A percentile compares a stretch with the other conserved stretches of the same genome.
Conservation (phyloP, 73 alveolate genomes). For the Loxodes magnus region DNA sequence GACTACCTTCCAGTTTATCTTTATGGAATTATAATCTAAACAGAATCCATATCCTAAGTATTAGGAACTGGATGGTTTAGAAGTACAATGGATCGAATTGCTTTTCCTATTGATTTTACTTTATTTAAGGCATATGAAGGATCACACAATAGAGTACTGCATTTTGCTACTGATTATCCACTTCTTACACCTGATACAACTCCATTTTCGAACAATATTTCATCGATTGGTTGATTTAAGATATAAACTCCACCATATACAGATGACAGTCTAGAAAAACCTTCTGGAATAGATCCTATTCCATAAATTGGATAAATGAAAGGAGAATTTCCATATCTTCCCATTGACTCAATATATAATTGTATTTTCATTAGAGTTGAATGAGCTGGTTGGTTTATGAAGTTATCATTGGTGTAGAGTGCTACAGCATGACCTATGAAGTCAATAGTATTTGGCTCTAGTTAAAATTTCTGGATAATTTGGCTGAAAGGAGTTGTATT, state of each 20-base stretch:
- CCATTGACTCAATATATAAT: conserved; percentile 78
- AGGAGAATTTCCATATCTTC: conserved; percentile 90
- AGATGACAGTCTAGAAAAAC: conserved; percentile 92
- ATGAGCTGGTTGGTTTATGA: conserved; percentile 62
- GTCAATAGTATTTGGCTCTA: conserved; percentile 94
- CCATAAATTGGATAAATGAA: conserved; percentile 98
- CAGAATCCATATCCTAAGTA: conserved; percentile 80
- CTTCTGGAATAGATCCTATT: conserved; percentile 96
- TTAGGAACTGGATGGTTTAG: conserved; percentile 95
- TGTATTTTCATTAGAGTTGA: conserved; percentile 57
- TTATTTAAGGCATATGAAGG: conserved; percentile 81
- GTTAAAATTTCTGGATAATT: conserved; percentile 49
- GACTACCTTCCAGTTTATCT: conserved; percentile 67
- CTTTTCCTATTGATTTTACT: conserved; percentile 68
- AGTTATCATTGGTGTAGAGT: conserved; percentile 67
- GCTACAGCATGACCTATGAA: conserved; percentile 99
- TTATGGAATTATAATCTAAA: conserved; percentile 92
- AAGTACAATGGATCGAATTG: conserved; percentile 89
- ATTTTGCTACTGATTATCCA: conserved; percentile 69
- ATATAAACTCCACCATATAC: conserved; percentile 96
- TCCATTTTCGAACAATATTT: conserved; percentile 80
- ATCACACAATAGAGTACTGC: conserved; percentile 89
- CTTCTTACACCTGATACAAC: conserved; percentile 67
- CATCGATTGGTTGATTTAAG: conserved; percentile 91
- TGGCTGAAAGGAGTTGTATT: conserved; percentile 26